These are phyloP conservation scores for Pythium scleroteichum DNA, from an alignment of 352 stramenopile genomes.

Conservation along the genomic window DNA sequence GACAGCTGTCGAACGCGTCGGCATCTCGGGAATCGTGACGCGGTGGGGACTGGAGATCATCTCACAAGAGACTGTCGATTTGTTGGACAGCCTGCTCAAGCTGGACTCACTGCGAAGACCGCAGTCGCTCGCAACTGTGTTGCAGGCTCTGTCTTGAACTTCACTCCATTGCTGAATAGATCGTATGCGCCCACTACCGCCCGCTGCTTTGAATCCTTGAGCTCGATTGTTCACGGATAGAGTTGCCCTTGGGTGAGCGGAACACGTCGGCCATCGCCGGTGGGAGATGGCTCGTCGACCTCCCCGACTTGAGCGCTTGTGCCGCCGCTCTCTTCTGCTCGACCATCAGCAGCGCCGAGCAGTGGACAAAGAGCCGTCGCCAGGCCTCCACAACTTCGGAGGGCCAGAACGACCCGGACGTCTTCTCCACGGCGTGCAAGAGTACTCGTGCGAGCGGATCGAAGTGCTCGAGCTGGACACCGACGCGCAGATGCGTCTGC, in stretches of 20 bases:
- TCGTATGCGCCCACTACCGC: background rate
- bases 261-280: background rate
- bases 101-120: too few relatives aligned
- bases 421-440: constrained; percentile 69
- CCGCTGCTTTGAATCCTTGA: background rate
- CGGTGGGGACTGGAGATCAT: background rate
- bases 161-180: too few relatives aligned
- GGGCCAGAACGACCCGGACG: constrained; percentile 38
- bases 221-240: constrained; percentile 11
- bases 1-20: background rate
- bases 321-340: constrained; percentile 25
- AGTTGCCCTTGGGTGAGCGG: constrained; percentile 5
- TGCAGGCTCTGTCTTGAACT: too few relatives aligned
- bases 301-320: background rate
- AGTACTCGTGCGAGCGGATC: constrained; percentile 87
- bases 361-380: constrained; percentile 41
- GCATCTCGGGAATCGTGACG: background rate
- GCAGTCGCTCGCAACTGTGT: too few relatives aligned
- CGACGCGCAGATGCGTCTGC: constrained; percentile 71
- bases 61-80: too few relatives aligned
- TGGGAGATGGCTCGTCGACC: constrained; percentile 13
- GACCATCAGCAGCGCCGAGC: constrained; percentile 36
- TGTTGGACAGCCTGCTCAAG: too few relatives aligned
- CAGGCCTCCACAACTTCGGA: constrained; percentile 42
- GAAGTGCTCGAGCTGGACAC: constrained; percentile 89